These are phyloP conservation scores for Fusarium sp. DNA, from an alignment of 2,329 filamentous ascomycete genomes.

Conservation along the genomic window DNA sequence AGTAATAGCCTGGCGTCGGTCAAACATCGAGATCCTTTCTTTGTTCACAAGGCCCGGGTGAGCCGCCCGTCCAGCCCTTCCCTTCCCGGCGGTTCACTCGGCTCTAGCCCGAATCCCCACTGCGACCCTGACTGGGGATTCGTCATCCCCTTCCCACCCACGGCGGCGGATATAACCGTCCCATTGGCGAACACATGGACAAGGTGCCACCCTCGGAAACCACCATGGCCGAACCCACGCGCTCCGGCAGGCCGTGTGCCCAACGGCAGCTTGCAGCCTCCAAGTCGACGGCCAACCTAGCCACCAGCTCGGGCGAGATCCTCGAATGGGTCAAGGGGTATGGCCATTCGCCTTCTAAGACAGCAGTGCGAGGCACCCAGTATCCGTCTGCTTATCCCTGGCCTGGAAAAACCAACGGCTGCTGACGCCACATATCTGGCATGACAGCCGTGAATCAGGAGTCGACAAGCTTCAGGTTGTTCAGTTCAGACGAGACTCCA, in stretches of 20 bases:
- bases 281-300: conserved; percentile 34
- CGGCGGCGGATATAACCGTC: conserved; percentile 47
- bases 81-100: conserved; percentile 51
- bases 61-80: conserved; percentile 39
- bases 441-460: conserved; percentile 42
- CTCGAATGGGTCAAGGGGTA: conserved; percentile 45
- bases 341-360: conserved; percentile 29
- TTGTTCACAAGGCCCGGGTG: conserved; percentile 32
- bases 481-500: conserved; percentile 35
- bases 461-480: conserved; percentile 23
- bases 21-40: conserved; percentile 44
- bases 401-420: conserved; percentile 38
- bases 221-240: conserved; percentile 39
- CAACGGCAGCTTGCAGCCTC: conserved; percentile 43
- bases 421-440: conserved; percentile 44
- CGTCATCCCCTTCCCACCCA: conserved; percentile 46
- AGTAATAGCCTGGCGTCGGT: conserved; percentile 22
- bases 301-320: conserved; percentile 42
- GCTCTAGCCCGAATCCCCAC: conserved; percentile 52
- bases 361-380: conserved; percentile 29
- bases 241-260: conserved; percentile 36
- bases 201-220: conserved; percentile 41
- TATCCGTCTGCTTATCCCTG: conserved; percentile 33
- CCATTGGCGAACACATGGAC: conserved; percentile 48
- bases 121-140: conserved; percentile 46